These are phyloP conservation scores for Parastagonospora avenae DNA, from an alignment of 2,329 filamentous ascomycete genomes.

Conservation along the genomic window DNA sequence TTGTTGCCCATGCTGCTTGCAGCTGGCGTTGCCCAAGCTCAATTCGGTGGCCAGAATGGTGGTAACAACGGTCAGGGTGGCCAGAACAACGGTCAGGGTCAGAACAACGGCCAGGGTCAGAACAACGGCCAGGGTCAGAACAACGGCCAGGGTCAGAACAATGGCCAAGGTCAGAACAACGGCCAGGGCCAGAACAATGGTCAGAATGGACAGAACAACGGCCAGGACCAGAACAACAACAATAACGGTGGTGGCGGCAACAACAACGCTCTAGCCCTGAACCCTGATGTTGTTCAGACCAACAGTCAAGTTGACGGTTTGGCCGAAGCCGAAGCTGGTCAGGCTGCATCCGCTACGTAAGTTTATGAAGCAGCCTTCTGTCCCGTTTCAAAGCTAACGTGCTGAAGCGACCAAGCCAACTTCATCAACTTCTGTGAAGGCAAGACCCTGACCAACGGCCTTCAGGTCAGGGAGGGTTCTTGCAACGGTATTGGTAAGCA, in stretches of 20 bases:
- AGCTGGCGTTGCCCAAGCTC: constrained; percentile 42
- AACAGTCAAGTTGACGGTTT: constrained; percentile 50
- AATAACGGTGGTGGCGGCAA: constrained; percentile 14
- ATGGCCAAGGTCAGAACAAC: constrained; percentile 24
- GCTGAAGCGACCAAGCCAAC: constrained; percentile 55
- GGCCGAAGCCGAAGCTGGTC: constrained; percentile 45
- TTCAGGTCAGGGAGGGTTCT: constrained; percentile 56
- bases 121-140: constrained; percentile 11
- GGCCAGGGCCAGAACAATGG: constrained; percentile 10
- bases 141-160: constrained; percentile 15
- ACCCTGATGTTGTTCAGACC: constrained; percentile 50
- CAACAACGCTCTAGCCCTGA: constrained; percentile 37
- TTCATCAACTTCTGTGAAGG: constrained; percentile 66
- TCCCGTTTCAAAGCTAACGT: constrained; percentile 4
- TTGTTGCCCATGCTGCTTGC: constrained; percentile 40
- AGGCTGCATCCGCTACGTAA: constrained; percentile 55
- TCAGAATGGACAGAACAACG: constrained; percentile 17
- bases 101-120: constrained; percentile 9
- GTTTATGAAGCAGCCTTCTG: constrained; percentile 6
- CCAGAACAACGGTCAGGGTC: neutral
- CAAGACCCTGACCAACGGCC: constrained; percentile 61
- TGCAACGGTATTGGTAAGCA: constrained; percentile 60
- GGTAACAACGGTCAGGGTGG: constrained; percentile 6
- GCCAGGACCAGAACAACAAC: constrained; percentile 19
- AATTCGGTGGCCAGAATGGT: constrained; percentile 22